Conservation (phyloP, 164 flowering plant species). For the Liquidambar formosana region DNA sequence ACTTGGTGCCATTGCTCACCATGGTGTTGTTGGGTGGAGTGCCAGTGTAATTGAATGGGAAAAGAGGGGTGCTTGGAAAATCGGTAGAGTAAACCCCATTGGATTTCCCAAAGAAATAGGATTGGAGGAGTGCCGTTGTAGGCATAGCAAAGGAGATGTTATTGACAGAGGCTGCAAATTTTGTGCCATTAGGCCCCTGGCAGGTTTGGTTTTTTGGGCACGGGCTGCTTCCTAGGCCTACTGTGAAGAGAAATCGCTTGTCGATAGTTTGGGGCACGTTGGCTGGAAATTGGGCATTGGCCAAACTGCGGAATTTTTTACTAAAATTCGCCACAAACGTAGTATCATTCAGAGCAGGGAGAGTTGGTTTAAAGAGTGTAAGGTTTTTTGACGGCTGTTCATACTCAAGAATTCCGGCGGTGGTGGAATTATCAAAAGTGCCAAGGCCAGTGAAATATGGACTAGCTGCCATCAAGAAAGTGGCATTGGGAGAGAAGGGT, state of each 20-base stretch:
- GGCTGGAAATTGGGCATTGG: constrained; percentile 35
- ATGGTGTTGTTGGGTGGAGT: constrained; percentile 51
- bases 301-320: constrained; percentile 37
- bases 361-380: constrained; percentile 27
- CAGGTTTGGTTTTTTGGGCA: constrained; percentile 58
- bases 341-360: constrained; percentile 54
- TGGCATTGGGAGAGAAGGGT: constrained; percentile 31
- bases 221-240: constrained; percentile 51
- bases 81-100: constrained; percentile 42
- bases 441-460: constrained; percentile 49
- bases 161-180: constrained; percentile 55
- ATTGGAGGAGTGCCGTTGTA: constrained; percentile 45
- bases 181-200: constrained; percentile 57
- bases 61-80: constrained; percentile 42
- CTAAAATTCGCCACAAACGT: constrained; percentile 38
- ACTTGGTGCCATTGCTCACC: constrained; percentile 50
- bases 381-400: constrained; percentile 17
- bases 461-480: constrained; percentile 51
- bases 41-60: constrained; percentile 58
- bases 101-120: constrained; percentile 38
- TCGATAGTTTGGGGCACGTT: constrained; percentile 49
- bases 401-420: constrained; percentile 57
- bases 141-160: constrained; percentile 52
- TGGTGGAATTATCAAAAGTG: constrained; percentile 55
- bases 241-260: constrained; percentile 47